Conservation (phyloP, 345 rosid species). For the Salix dunnii region DNA sequence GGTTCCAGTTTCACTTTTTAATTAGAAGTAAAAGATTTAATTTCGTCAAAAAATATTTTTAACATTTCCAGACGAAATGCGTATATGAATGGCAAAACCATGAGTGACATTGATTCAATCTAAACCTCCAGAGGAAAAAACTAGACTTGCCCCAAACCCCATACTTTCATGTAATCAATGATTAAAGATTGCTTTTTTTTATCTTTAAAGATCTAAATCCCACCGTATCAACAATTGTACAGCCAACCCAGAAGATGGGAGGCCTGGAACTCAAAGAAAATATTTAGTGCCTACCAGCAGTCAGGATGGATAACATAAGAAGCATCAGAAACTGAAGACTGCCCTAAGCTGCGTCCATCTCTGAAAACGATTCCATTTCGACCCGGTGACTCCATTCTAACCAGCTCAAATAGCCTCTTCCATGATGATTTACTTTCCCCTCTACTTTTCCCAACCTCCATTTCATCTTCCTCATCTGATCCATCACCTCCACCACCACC, state of each 20-base stretch:
- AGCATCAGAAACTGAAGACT: background rate
- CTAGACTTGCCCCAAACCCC: no score
- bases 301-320: constrained; percentile 30
- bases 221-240: no score
- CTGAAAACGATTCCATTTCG: background rate
- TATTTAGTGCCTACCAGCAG: constrained; percentile 14
- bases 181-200: no score
- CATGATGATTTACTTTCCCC: background rate
- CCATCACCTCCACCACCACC: background rate
- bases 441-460: background rate
- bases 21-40: no score
- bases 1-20: no score
- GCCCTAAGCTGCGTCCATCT: background rate
- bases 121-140: no score
- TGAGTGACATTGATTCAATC: no score
- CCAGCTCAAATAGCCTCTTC: constrained; percentile 1
- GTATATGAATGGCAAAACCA: no score
- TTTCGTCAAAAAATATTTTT: no score
- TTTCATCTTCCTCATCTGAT: background rate
- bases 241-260: background rate
- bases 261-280: background rate
- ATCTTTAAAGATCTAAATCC: no score
- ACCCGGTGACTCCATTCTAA: background rate
- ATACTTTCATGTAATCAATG: no score
- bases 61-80: no score